Percentiles rank a stretch among this genome's conserved stretches.
These are phyloP conservation scores for Penicillium sp. DNA, from an alignment of 2,329 filamentous ascomycete species.

Conservation along the genomic window DNA sequence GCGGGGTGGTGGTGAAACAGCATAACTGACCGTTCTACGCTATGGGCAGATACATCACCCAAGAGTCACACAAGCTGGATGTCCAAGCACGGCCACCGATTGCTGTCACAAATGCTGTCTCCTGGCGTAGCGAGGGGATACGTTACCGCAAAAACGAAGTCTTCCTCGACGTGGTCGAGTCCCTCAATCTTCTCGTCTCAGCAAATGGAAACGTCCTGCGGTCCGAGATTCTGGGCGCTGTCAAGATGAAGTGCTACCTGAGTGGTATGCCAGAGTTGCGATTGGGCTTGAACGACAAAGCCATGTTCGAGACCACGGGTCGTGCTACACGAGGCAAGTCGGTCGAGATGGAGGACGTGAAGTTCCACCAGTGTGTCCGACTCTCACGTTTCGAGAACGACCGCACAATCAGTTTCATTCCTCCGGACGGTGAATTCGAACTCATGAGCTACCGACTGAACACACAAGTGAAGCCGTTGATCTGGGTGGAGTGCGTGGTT, in stretches of 20 bases:
- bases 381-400: slow-evolving; percentile 97
- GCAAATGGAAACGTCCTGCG: slow-evolving; percentile 92
- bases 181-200: slow-evolving; percentile 90
- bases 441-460: slow-evolving; percentile 99
- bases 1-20: background rate
- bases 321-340: slow-evolving; percentile 91
- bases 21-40: background rate
- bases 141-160: slow-evolving; percentile 99
- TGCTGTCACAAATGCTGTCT: slow-evolving; percentile 96
- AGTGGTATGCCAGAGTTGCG: slow-evolving; percentile 97
- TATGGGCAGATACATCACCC: slow-evolving; percentile 74
- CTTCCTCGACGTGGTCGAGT: slow-evolving; percentile 96
- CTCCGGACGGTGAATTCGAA: slow-evolving; percentile 97
- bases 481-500: slow-evolving; percentile 98
- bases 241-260: slow-evolving; percentile 99
- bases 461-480: slow-evolving; percentile 95
- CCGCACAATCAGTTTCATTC: slow-evolving; percentile 97
- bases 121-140: slow-evolving; percentile 96
- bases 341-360: slow-evolving; percentile 99
- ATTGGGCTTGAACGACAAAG: slow-evolving; percentile 94
- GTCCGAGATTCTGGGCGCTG: slow-evolving; percentile 91
- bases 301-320: slow-evolving; percentile 98
- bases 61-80: slow-evolving; percentile 98
- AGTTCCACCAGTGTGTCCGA: slow-evolving; percentile 97
- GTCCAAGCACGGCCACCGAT: slow-evolving; percentile 94